Evolutionary conservation across 257 asterid species (phyloP).

Genomic region (Nicotiana obtusifolia): DNA sequence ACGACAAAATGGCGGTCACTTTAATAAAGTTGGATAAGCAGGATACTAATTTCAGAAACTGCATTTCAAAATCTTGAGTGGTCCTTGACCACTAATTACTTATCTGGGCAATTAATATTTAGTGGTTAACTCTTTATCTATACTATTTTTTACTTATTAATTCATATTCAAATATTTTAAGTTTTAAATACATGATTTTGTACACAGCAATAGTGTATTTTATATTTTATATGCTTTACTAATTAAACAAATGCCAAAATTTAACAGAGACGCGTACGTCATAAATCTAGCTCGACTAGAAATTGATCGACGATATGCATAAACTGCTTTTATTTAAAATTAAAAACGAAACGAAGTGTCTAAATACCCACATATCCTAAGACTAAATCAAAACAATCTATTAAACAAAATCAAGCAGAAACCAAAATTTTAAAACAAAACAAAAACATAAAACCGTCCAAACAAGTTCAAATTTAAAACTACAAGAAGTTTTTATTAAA

Average conservation of each 20-base stretch:
- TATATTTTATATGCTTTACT: background rate
- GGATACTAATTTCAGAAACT: background rate
- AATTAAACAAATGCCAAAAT: background rate
- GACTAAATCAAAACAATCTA: background rate
- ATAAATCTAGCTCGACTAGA: no score
- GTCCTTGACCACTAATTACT: conserved; percentile 9
- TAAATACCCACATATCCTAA: no score
- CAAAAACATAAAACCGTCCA: background rate
- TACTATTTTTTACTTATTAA: background rate
- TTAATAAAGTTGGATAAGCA: background rate
- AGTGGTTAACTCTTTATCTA: background rate
- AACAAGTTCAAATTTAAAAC: background rate
- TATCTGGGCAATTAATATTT: background rate
- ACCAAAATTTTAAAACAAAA: background rate
- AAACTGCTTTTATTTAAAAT: no score
- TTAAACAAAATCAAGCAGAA: background rate
- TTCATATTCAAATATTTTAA: background rate
- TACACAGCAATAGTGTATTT: background rate
- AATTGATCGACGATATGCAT: no score
- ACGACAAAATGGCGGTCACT: background rate
- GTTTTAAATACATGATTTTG: background rate
- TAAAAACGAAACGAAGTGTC: no score
- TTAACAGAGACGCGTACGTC: no score
- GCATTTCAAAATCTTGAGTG: background rate
- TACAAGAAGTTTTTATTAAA: background rate